phyloP scores from a whole-genome alignment of 257 asterid species.

The Solanum medicagineum region DNA sequence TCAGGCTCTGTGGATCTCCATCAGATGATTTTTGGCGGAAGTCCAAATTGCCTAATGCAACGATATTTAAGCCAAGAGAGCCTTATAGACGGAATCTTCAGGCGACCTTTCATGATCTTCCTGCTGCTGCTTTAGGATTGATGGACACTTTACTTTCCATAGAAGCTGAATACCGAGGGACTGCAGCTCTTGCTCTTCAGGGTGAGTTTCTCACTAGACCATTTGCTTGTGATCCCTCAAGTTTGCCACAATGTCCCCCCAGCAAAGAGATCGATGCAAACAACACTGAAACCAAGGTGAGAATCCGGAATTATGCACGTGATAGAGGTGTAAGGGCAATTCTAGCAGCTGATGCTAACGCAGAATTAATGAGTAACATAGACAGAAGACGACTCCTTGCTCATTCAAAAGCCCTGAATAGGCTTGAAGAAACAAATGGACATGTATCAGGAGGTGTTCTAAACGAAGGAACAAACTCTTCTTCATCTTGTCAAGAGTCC shows the following conservation, averaged over 20 bases:
- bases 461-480: neutral
- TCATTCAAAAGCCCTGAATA: neutral
- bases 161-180: neutral
- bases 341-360: neutral
- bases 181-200: neutral
- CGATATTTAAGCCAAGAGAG: neutral
- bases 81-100: neutral
- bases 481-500: neutral
- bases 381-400: neutral
- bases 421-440: neutral
- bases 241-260: neutral
- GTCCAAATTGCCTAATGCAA: neutral
- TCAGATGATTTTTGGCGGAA: neutral
- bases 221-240: neutral
- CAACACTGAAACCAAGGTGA: neutral
- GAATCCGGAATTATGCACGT: neutral
- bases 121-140: neutral
- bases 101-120: neutral
- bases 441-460: neutral
- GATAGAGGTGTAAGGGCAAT: neutral
- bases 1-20: neutral
- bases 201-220: neutral
- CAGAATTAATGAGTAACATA: neutral
- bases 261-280: neutral
- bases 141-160: neutral